phyloP scores from a whole-genome alignment of 2,329 filamentous ascomycete species.

The Polychaeton citri region DNA sequence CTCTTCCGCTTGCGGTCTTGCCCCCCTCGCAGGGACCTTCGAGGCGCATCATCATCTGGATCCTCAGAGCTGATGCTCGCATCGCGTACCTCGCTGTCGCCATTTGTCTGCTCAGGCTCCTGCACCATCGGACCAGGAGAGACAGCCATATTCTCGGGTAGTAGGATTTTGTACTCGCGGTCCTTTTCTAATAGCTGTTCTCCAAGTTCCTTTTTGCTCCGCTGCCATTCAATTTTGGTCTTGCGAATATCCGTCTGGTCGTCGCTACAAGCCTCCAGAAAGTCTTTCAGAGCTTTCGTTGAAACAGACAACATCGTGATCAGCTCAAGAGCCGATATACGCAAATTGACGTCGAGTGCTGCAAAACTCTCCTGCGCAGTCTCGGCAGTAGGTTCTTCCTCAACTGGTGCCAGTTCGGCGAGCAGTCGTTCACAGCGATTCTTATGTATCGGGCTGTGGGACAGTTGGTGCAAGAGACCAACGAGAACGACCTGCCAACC shows the following conservation, averaged over 20 bases:
- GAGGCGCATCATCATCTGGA: slow-evolving; percentile 54
- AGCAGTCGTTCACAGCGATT: slow-evolving; percentile 68
- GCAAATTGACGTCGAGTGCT: slow-evolving; percentile 67
- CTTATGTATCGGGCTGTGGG: slow-evolving; percentile 57
- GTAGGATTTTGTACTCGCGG: slow-evolving; percentile 43
- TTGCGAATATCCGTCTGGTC: slow-evolving; percentile 93
- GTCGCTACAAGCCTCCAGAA: slow-evolving; percentile 83
- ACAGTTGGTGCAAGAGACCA: slow-evolving; percentile 73
- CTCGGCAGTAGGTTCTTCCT: slow-evolving; percentile 60
- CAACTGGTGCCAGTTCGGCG: slow-evolving; percentile 64
- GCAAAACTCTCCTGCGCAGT: slow-evolving; percentile 62
- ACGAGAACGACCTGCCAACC: slow-evolving; percentile 88
- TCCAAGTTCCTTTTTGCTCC: slow-evolving; percentile 46
- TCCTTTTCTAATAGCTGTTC: slow-evolving; percentile 42
- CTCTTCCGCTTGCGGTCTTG: slow-evolving; percentile 46
- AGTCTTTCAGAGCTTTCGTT: slow-evolving; percentile 73
- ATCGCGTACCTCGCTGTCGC: slow-evolving; percentile 12
- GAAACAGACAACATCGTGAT: slow-evolving; percentile 75
- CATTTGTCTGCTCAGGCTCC: slow-evolving; percentile 44
- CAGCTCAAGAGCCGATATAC: slow-evolving; percentile 68
- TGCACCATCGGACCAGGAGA: slow-evolving; percentile 43
- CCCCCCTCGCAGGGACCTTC: slow-evolving; percentile 38
- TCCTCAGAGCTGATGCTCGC: slow-evolving; percentile 37
- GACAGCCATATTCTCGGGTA: slow-evolving; percentile 58
- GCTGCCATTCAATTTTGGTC: slow-evolving; percentile 86